phyloP scores from a whole-genome alignment of 106 monocot genomes.

The Acorus calamus region DNA sequence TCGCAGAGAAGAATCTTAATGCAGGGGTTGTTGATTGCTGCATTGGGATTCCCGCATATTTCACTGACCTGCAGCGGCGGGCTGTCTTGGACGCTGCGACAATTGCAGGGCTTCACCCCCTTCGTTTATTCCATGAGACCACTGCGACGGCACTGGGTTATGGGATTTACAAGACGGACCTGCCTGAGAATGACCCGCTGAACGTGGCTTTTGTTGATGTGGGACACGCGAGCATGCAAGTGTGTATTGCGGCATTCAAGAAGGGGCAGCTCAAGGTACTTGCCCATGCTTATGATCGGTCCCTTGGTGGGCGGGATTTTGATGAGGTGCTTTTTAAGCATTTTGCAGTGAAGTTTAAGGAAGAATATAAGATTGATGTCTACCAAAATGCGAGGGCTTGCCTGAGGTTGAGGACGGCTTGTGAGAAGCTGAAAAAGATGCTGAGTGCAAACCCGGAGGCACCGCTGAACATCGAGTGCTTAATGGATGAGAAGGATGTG shows the following conservation, averaged over 20 bases:
- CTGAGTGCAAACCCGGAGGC: constrained; percentile 88
- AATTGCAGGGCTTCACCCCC: constrained; percentile 70
- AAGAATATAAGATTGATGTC: constrained; percentile 67
- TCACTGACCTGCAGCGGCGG: constrained; percentile 78
- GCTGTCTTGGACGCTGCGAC: constrained; percentile 61
- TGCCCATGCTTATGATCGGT: constrained; percentile 47
- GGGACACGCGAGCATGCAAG: constrained; percentile 81
- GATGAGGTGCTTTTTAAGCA: constrained; percentile 64
- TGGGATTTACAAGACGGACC: constrained; percentile 72
- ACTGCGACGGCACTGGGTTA: constrained; percentile 68
- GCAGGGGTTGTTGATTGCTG: constrained; percentile 68
- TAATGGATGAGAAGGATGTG: constrained; percentile 93
- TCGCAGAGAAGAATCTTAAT: constrained; percentile 68
- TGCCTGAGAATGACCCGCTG: constrained; percentile 44
- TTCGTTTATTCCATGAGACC: constrained; percentile 71
- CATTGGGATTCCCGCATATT: constrained; percentile 80
- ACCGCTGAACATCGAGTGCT: constrained; percentile 66
- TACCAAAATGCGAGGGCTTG: constrained; percentile 55
- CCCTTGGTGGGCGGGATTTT: constrained; percentile 82
- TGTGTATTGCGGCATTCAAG: constrained; percentile 52
- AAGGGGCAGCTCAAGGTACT: constrained; percentile 60
- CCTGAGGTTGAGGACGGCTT: constrained; percentile 51
- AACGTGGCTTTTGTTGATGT: constrained; percentile 81
- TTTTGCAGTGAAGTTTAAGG: constrained; percentile 67
- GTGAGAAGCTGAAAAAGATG: constrained; percentile 81